phyloP scores from a whole-genome alignment of 2,329 filamentous ascomycete genomes.

The Capronia epimyces region DNA sequence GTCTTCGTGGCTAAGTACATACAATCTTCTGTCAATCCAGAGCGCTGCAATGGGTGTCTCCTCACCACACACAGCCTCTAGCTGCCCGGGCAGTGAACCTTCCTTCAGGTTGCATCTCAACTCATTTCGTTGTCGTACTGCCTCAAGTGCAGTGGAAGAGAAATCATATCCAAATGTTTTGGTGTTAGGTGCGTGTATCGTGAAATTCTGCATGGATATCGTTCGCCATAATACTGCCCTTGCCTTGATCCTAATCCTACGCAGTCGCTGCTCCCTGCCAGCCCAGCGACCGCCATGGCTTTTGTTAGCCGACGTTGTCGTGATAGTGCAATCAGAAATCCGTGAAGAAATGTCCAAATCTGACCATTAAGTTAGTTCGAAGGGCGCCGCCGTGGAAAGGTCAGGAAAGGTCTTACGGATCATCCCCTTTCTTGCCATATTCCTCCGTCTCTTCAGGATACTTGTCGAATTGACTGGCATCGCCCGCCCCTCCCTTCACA shows the following conservation, averaged over 20 bases:
- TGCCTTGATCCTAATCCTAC: too few species aligned
- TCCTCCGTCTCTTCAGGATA: constrained; percentile 95
- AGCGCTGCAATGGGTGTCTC: neutral
- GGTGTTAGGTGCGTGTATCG: neutral
- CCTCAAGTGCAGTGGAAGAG: neutral
- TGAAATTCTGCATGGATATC: constrained; percentile 1
- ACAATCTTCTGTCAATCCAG: neutral
- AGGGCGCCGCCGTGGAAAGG: neutral
- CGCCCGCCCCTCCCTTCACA: constrained; percentile 85
- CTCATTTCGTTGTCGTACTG: neutral
- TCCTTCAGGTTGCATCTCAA: neutral
- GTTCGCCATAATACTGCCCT: neutral
- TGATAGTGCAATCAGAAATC: constrained; percentile 55
- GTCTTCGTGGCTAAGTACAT: neutral
- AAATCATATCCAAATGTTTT: constrained; percentile 4
- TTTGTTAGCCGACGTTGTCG: neutral
- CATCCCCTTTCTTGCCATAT: constrained; percentile 72
- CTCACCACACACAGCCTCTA: neutral
- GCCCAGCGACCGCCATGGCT: neutral
- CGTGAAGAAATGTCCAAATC: constrained; percentile 67
- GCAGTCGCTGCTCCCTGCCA: neutral
- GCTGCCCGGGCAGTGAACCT: neutral
- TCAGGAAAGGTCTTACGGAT: constrained; percentile 64
- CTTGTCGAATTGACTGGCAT: constrained; percentile 95
- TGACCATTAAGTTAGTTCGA: constrained; percentile 34